Conservation (phyloP, 306 rosid genomes). For the Biancaea sappan region DNA sequence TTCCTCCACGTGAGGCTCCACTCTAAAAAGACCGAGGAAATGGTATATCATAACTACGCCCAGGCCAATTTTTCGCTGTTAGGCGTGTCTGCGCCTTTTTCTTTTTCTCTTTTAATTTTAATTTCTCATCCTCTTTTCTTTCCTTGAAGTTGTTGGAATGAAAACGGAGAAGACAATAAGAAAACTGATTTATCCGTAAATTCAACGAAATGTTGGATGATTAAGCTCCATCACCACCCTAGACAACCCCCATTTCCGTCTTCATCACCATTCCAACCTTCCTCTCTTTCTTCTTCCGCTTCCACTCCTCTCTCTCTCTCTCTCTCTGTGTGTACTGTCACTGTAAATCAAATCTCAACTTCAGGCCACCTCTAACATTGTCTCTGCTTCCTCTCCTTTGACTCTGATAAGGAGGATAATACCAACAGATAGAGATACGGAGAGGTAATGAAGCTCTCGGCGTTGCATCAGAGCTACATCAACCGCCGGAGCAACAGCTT, state of each 20-base stretch:
- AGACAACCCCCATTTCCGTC: background rate
- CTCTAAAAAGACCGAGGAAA: background rate
- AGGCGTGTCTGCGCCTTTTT: background rate
- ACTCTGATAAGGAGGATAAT: background rate
- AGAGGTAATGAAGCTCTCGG: slow-evolving; percentile 66
- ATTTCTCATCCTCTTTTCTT: background rate
- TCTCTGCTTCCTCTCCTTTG: slow-evolving; percentile 17
- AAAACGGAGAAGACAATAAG: background rate
- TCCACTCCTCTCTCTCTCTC: too few relatives aligned
- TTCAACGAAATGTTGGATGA: background rate
- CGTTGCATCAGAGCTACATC: slow-evolving; percentile 70
- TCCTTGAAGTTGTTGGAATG: background rate
- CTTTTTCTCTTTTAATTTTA: background rate
- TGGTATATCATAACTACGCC: too few relatives aligned
- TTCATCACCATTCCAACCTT: background rate
- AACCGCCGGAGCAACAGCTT: slow-evolving; percentile 70
- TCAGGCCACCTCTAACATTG: slow-evolving; percentile 6
- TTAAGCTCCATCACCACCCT: background rate
- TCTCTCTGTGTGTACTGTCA: background rate
- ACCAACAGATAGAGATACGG: background rate
- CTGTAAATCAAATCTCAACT: background rate
- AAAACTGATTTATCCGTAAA: background rate
- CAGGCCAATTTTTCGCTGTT: too few relatives aligned
- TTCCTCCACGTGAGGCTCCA: background rate
- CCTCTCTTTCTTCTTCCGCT: background rate